phyloP scores from a whole-genome alignment of 257 asterid species.

The Fraxinus pennsylvanica region DNA sequence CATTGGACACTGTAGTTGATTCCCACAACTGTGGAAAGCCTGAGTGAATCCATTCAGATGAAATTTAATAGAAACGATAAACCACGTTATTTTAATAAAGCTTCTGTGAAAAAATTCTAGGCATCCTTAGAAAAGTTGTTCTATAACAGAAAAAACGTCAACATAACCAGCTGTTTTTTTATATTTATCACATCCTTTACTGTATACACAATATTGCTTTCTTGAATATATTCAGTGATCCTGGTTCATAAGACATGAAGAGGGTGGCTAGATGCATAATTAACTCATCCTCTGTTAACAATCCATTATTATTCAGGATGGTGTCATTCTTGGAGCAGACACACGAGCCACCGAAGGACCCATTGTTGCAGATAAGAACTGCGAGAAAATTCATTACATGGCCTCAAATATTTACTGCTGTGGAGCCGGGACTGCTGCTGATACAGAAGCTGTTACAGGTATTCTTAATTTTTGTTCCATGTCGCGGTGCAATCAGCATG shows the following conservation, averaged over 20 bases:
- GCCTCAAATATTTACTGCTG: constrained; percentile 61
- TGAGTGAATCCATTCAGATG: background rate
- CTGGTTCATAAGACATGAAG: background rate
- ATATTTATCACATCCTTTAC: background rate
- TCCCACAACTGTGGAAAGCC: background rate
- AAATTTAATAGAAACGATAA: background rate
- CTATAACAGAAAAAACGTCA: background rate
- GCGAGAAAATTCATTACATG: constrained; percentile 59
- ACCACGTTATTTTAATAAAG: background rate
- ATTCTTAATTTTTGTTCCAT: background rate
- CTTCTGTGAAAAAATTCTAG: background rate
- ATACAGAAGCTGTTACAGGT: constrained; percentile 67
- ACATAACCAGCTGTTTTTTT: background rate
- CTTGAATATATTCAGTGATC: background rate
- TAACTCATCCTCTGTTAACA: background rate
- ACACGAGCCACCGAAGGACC: constrained; percentile 78
- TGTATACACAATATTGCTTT: background rate
- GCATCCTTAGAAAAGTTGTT: background rate
- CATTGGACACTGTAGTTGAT: background rate
- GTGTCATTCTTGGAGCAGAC: constrained; percentile 77
- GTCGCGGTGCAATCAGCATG: background rate
- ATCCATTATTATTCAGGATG: constrained; percentile 45
- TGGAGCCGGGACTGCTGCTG: constrained; percentile 67
- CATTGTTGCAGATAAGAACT: constrained; percentile 66
- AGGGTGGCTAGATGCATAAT: background rate